Conservation (phyloP, 805 yeast species). For the Zygosaccharomyces siamensis region DNA sequence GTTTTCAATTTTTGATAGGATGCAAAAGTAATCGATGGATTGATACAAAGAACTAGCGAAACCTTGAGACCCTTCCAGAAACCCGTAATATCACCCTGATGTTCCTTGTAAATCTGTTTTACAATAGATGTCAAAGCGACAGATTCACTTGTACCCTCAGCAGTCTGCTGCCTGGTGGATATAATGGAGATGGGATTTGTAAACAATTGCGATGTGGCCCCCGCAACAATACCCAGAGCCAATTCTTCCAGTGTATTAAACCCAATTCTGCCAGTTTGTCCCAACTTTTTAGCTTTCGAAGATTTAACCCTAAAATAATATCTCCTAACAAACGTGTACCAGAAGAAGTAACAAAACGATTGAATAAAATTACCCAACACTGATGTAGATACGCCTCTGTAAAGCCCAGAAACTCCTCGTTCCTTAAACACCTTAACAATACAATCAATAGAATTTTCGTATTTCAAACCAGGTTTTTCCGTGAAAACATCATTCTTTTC, state of each 20-base stretch:
- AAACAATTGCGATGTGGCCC: slow-evolving; percentile 72
- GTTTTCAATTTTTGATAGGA: slow-evolving; percentile 64
- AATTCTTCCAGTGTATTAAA: slow-evolving; percentile 58
- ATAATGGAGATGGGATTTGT: slow-evolving; percentile 78
- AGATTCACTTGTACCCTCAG: slow-evolving; percentile 31
- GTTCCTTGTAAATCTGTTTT: slow-evolving; percentile 46
- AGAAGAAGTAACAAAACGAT: slow-evolving; percentile 78
- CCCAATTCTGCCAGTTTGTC: slow-evolving; percentile 7
- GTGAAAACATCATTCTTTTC: slow-evolving; percentile 13
- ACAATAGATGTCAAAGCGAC: slow-evolving; percentile 32
- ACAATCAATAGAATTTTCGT: slow-evolving; percentile 59
- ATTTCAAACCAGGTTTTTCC: slow-evolving; percentile 32
- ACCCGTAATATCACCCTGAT: slow-evolving; percentile 59
- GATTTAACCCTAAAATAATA: slow-evolving; percentile 42
- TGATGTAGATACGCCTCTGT: slow-evolving; percentile 65
- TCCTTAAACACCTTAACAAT: slow-evolving; percentile 49
- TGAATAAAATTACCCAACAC: slow-evolving; percentile 69
- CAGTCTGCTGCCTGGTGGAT: slow-evolving; percentile 62
- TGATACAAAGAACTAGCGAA: slow-evolving; percentile 66
- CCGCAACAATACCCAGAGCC: slow-evolving; percentile 72
- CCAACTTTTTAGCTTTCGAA: not conserved
- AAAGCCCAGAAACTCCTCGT: slow-evolving; percentile 64
- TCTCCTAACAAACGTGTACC: slow-evolving; percentile 72
- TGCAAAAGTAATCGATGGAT: slow-evolving; percentile 86
- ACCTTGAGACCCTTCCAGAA: slow-evolving; percentile 85